phyloP scores from a whole-genome alignment of 2,329 filamentous ascomycete species.

The Xylaria sp. region DNA sequence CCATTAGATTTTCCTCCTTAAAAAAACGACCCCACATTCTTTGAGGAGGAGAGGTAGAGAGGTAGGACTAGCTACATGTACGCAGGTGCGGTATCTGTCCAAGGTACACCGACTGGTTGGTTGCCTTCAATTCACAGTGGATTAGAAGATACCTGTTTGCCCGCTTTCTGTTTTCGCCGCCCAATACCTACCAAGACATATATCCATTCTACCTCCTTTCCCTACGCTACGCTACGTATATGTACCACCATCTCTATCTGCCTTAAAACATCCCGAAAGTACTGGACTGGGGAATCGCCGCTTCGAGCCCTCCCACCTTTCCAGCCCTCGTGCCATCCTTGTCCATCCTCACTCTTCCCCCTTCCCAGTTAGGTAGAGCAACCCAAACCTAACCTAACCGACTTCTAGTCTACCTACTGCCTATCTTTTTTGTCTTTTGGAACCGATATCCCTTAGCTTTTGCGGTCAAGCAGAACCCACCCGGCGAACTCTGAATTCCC shows the following conservation, averaged over 20 bases:
- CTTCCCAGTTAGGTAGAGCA: background rate
- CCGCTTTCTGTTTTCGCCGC: conserved; percentile 9
- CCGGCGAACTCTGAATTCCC: background rate
- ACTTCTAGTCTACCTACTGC: background rate
- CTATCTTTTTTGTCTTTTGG: conserved; percentile 6
- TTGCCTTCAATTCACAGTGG: background rate
- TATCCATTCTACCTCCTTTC: background rate
- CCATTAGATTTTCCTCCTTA: conserved; percentile 10
- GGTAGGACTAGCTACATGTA: background rate
- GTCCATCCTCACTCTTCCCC: conserved; percentile 16
- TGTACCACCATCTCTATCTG: background rate
- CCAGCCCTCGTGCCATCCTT: conserved; percentile 37
- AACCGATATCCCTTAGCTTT: background rate
- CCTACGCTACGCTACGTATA: background rate
- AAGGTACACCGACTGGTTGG: too few relatives aligned
- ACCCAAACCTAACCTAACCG: background rate
- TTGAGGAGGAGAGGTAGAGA: background rate
- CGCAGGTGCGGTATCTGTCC: too few relatives aligned
- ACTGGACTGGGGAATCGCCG: conserved; percentile 6
- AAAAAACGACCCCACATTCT: conserved; percentile 17
- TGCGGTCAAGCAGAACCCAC: conserved; percentile 18
- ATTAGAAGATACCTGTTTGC: background rate
- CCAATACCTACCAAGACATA: background rate
- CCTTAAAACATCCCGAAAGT: background rate
- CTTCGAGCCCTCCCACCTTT: conserved; percentile 29